phyloP scores from a whole-genome alignment of 1,139 yeast genomes.

The Sugiyamaella japonica region DNA sequence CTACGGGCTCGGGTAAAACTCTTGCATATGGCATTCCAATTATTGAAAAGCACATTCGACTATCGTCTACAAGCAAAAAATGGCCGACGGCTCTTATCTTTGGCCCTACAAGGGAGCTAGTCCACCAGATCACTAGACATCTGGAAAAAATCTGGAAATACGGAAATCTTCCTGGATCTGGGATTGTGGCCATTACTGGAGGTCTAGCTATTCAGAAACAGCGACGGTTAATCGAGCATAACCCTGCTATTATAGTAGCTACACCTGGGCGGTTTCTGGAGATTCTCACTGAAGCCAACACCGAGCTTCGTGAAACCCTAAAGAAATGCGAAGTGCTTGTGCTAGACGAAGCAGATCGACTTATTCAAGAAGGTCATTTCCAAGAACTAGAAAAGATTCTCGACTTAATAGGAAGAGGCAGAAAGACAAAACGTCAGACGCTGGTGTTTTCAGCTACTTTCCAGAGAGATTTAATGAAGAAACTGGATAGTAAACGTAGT shows the following conservation, averaged over 20 bases:
- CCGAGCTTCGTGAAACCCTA: constrained; percentile 49
- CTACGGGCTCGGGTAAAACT: constrained; percentile 98
- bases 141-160: constrained; percentile 60
- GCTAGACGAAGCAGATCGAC: constrained; percentile 96
- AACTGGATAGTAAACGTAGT: constrained; percentile 51
- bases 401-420: constrained; percentile 48
- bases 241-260: constrained; percentile 85
- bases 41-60: constrained; percentile 53
- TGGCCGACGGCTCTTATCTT: constrained; percentile 76
- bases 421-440: constrained; percentile 71
- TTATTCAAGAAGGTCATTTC: constrained; percentile 94
- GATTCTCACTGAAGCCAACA: constrained; percentile 57
- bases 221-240: constrained; percentile 67
- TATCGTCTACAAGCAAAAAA: constrained; percentile 30
- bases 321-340: constrained; percentile 70
- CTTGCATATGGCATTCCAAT: constrained; percentile 96
- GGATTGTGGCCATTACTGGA: constrained; percentile 84
- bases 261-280: constrained; percentile 96
- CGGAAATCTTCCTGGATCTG: constrained; percentile 44
- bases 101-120: constrained; percentile 95
- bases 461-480: constrained; percentile 75
- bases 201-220: constrained; percentile 94
- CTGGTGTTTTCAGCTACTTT: constrained; percentile 94
- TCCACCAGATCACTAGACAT: constrained; percentile 89
- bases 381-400: constrained; percentile 86